Base-by-base conservation (phyloP, 768 basidiomycete species). In the Boletus insuetus region DNA sequence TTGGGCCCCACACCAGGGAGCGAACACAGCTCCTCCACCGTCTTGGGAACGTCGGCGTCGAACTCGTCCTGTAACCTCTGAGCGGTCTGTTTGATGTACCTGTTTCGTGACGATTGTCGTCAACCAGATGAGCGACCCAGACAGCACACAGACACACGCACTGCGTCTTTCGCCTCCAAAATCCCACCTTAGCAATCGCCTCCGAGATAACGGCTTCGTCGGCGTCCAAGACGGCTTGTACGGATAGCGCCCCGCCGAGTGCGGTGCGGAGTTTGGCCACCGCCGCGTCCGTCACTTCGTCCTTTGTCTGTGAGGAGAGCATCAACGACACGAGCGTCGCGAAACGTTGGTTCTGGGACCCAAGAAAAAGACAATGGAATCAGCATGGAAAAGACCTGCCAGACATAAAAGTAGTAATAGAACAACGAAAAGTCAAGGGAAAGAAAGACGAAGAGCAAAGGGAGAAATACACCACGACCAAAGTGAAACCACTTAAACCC, bases 281-380 rank as follows among this genome's bases (percentile, higher is more conserved):
- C 0, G 95, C 95, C 0, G 86, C 82, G 52, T 89, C 83, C 0
- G 89, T 93, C 17, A 94, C 87, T 62, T 91, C 85, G 66, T 96
- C 94, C 64, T 95, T 98, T 5, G 96, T 98, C 69, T 98, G 96
- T 2, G 93, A 93, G 11, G 91, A 94, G 3, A 98, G 81, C 93
- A 98, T 97, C 43, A 99, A 78, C 4, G 94, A 92, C 8, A 99
- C 82, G 20, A 99, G 83, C 5, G 88, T 91, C 10, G 90, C 80
- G 56, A 92, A 89, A 3, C 95, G 86, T 47, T 82, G 80, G 53
- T 85, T 92, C 92, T 54, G 0, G 26, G 9, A 29, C 0, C 2
- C 26, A 29, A 29, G 9, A 29, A 26, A 29, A 29, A 29, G 7
- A 9, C 8, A 9, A 29, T 29, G 9, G 9, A 29, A 29, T 29